Conservation (phyloP, 768 basidiomycete species). For the Tricholoma matsutake region DNA sequence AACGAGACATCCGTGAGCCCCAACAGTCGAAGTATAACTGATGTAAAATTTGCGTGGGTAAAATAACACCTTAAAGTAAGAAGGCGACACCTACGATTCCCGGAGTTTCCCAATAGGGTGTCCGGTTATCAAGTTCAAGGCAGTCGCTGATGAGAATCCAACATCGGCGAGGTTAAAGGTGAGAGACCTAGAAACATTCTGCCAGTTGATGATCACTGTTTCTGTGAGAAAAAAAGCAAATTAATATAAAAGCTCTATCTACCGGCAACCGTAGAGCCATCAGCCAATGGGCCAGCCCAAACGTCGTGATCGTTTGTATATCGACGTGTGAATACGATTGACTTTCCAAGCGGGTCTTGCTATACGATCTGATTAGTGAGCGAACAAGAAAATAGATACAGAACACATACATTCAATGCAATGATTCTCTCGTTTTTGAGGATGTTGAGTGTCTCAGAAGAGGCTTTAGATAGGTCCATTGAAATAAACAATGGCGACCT, state of each 20-base stretch:
- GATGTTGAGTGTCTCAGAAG: constrained; percentile 32
- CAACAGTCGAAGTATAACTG: constrained; percentile 35
- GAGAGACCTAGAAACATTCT: constrained; percentile 34
- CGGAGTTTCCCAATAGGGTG: constrained; percentile 33
- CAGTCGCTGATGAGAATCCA: constrained; percentile 39
- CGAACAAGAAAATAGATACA: no score
- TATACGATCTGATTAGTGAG: constrained; percentile 9
- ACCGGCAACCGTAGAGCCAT: constrained; percentile 47
- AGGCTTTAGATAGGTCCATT: constrained; percentile 36
- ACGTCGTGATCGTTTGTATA: constrained; percentile 49
- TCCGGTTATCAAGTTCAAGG: constrained; percentile 38
- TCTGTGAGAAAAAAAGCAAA: neutral
- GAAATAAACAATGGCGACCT: constrained; percentile 45
- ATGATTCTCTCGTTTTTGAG: constrained; percentile 41
- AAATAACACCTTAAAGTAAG: neutral
- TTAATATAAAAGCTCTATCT: constrained; percentile 8
- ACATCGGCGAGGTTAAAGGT: constrained; percentile 42
- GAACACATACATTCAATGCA: constrained; percentile 37
- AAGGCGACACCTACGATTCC: constrained; percentile 28
- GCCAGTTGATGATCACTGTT: constrained; percentile 46
- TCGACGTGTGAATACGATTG: constrained; percentile 42
- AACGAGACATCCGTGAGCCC: constrained; percentile 33
- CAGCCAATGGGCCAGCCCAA: constrained; percentile 45
- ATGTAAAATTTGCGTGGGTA: neutral
- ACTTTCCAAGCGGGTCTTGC: constrained; percentile 46